Conservation (phyloP, 495 filamentous ascomycete genomes). For the Penicillium angulare region DNA sequence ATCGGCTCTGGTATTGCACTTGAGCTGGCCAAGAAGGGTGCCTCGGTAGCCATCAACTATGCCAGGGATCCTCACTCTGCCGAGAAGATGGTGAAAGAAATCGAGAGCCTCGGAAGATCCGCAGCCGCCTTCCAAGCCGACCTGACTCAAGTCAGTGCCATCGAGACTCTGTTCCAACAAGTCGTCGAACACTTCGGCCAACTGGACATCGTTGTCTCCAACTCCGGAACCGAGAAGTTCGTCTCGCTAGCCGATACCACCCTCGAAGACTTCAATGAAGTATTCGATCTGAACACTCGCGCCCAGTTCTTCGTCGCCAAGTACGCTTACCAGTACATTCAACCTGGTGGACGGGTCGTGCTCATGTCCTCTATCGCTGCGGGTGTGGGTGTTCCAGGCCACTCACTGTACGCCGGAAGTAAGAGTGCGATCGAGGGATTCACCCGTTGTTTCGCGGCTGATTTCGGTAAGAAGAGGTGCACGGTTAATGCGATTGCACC, state of each 20-base stretch:
- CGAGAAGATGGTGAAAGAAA: conserved; percentile 59
- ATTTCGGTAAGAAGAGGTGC: conserved; percentile 69
- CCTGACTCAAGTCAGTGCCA: conserved; percentile 64
- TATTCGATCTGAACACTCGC: conserved; percentile 73
- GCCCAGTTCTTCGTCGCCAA: conserved; percentile 85
- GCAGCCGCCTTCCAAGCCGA: conserved; percentile 75
- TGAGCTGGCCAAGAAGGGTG: conserved; percentile 70
- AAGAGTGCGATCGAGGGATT: conserved; percentile 82
- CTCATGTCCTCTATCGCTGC: conserved; percentile 57
- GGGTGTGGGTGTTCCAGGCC: conserved; percentile 61
- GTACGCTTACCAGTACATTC: conserved; percentile 66
- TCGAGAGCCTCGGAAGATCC: conserved; percentile 56
- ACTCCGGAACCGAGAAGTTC: conserved; percentile 54
- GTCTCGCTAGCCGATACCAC: conserved; percentile 63
- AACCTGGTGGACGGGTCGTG: conserved; percentile 64
- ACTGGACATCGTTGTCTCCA: conserved; percentile 69
- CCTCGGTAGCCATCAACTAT: conserved; percentile 77
- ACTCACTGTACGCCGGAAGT: conserved; percentile 71
- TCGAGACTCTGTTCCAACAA: conserved; percentile 59
- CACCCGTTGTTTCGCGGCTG: conserved; percentile 68
- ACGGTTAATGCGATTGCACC: conserved; percentile 77
- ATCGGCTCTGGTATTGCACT: conserved; percentile 75
- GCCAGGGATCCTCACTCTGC: conserved; percentile 60
- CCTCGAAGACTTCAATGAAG: conserved; percentile 69
- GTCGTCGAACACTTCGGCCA: conserved; percentile 65